phyloP scores from a whole-genome alignment of 208 protist genomes.

The Trypanosoma scelopori region DNA sequence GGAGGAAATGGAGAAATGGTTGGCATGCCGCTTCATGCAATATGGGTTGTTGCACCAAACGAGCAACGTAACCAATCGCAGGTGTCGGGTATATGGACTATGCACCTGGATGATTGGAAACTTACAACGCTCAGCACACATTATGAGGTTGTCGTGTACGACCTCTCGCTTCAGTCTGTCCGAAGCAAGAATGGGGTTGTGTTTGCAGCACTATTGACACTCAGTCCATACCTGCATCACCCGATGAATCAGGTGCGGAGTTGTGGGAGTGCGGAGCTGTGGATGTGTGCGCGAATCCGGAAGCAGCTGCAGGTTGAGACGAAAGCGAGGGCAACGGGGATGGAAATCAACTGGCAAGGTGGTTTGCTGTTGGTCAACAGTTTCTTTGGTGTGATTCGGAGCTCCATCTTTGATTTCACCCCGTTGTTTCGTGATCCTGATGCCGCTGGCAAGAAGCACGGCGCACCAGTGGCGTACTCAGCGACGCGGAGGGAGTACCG shows the following conservation, averaged over 20 bases:
- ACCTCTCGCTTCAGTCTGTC: conserved; percentile 13
- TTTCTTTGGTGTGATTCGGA: background rate
- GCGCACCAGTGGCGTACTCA: background rate
- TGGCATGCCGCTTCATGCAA: conserved; percentile 12
- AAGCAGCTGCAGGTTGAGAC: background rate
- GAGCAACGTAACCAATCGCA: background rate
- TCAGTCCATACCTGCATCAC: conserved; percentile 18
- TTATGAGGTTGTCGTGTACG: conserved; percentile 34
- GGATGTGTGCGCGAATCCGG: conserved; percentile 4
- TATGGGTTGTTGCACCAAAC: conserved; percentile 20
- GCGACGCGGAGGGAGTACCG: conserved; percentile 2
- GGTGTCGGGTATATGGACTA: conserved; percentile 16
- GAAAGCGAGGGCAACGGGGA: background rate
- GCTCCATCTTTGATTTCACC: conserved; percentile 22
- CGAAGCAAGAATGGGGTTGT: background rate
- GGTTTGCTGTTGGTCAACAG: conserved; percentile 16
- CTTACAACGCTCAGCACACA: conserved; percentile 30
- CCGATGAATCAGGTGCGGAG: background rate
- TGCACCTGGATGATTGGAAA: conserved; percentile 29
- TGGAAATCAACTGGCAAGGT: conserved; percentile 18
- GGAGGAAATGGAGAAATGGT: background rate
- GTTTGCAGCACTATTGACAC: conserved; percentile 16
- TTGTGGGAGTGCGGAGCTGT: background rate
- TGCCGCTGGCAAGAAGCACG: background rate
- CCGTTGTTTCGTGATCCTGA: conserved; percentile 13